phyloP scores from a whole-genome alignment of 768 basidiomycete genomes.

The Mycena kentingensis region DNA sequence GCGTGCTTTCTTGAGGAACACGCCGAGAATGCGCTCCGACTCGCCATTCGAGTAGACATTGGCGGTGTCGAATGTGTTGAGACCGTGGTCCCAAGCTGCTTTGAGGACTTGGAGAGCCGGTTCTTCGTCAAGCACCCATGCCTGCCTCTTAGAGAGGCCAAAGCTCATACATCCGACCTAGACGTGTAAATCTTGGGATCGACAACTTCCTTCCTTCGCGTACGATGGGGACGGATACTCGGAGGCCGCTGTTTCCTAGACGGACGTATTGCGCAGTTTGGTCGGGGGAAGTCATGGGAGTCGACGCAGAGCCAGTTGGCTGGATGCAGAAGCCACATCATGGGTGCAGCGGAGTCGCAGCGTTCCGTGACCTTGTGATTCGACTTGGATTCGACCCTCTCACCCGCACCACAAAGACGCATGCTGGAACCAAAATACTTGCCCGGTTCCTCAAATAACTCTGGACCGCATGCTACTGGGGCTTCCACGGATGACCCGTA shows the following conservation, averaged over 20 bases:
- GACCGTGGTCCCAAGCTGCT: constrained; percentile 43
- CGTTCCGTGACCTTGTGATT: too few relatives aligned
- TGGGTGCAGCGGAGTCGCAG: too few relatives aligned
- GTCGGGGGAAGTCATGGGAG: too few relatives aligned
- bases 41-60: constrained; percentile 41
- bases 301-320: too few relatives aligned
- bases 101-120: constrained; percentile 47
- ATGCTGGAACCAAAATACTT: too few relatives aligned
- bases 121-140: constrained; percentile 54
- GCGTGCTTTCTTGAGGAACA: constrained; percentile 39
- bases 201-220: neutral
- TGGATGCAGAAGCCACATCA: too few relatives aligned
- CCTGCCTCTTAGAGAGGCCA: constrained; percentile 29
- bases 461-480: too few relatives aligned
- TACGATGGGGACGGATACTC: constrained; percentile 33
- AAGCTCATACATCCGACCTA: constrained; percentile 30
- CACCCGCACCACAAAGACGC: too few relatives aligned
- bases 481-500: too few relatives aligned
- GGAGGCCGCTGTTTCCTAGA: constrained; percentile 28
- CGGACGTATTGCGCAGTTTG: neutral
- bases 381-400: too few relatives aligned
- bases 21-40: constrained; percentile 44
- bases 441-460: too few relatives aligned
- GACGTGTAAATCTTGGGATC: neutral
- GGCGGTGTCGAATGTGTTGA: constrained; percentile 42